Percentiles rank a stretch among this genome's conserved stretches.
Evolutionary conservation across 176 grass and related monocot species (phyloP).

Genomic region (Coix lacrymajobi): DNA sequence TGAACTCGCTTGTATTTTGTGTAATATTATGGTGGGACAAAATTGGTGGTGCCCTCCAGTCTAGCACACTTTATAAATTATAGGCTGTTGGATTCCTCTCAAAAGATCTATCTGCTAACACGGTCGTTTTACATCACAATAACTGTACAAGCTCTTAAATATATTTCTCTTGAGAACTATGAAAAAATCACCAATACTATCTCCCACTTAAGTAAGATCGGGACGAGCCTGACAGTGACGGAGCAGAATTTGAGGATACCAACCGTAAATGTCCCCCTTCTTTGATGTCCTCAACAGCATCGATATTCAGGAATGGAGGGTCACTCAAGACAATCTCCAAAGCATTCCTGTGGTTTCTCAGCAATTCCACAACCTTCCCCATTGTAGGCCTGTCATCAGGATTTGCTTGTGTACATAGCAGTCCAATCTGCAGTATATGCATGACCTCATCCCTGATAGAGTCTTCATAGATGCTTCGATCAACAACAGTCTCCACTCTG

Average conservation of each 20-base stretch:
- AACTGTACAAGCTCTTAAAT: not conserved
- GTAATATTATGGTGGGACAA: not conserved
- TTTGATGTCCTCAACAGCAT: conserved; percentile 40
- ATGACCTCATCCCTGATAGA: conserved; percentile 43
- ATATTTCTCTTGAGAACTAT: not conserved
- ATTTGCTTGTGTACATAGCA: conserved; percentile 60
- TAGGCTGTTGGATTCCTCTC: not conserved
- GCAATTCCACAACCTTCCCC: conserved; percentile 69
- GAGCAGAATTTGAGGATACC: conserved; percentile 42
- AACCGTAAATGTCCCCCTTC: conserved; percentile 45
- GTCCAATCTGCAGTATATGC: conserved; percentile 58
- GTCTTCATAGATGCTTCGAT: conserved; percentile 54
- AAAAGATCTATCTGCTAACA: not conserved
- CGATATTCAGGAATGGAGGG: conserved; percentile 63
- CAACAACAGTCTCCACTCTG: conserved; percentile 39
- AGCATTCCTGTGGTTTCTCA: conserved; percentile 53
- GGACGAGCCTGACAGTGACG: conserved; percentile 48
- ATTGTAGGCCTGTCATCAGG: conserved; percentile 59
- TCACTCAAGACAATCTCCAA: conserved; percentile 55
- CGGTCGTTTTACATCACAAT: conserved; percentile 1
- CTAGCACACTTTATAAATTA: not conserved
- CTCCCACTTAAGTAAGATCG: conserved; percentile 60
- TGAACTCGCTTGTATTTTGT: not conserved
- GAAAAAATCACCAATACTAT: conserved; percentile 21
- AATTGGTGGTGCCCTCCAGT: not conserved